A percentile compares a stretch with the other conserved stretches of the same genome.
phyloP scores from a whole-genome alignment of 2,329 filamentous ascomycete species.

The Clonostachys byssicola region DNA sequence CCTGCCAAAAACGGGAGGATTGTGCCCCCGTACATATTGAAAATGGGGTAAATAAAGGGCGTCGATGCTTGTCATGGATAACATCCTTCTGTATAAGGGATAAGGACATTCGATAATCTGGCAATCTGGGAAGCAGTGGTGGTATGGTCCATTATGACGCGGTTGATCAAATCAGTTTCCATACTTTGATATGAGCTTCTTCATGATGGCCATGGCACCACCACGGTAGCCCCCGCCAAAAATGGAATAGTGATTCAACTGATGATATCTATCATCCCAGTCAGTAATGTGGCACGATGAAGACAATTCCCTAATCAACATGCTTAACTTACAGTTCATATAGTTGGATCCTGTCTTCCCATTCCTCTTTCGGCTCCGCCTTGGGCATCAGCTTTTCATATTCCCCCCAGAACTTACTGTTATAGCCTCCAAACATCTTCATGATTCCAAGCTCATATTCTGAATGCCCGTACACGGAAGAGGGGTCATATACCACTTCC shows the following conservation, averaged over 20 bases:
- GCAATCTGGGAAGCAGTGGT: too few species aligned
- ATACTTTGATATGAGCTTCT: conserved; percentile 69
- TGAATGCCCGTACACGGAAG: conserved; percentile 76
- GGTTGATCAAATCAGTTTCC: conserved; percentile 18
- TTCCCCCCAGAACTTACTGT: conserved; percentile 65
- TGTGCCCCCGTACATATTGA: too few species aligned
- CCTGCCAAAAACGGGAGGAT: too few species aligned
- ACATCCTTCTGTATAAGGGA: too few species aligned
- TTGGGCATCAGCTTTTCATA: conserved; percentile 74
- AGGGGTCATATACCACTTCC: conserved; percentile 80
- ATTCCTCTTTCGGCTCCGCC: conserved; percentile 77
- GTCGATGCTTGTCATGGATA: too few species aligned
- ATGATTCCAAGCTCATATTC: conserved; percentile 94
- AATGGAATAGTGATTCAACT: conserved; percentile 82
- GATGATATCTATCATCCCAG: conserved; percentile 63
- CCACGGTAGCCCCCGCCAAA: conserved; percentile 77
- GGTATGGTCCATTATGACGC: too few species aligned
- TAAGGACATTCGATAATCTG: too few species aligned
- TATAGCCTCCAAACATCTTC: conserved; percentile 86
- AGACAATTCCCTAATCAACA: too few species aligned
- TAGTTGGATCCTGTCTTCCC: conserved; percentile 73
- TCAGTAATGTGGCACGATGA: conserved; percentile 8
- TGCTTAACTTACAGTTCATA: conserved; percentile 70
- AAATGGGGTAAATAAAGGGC: too few species aligned
- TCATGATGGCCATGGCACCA: conserved; percentile 79